phyloP scores from a whole-genome alignment of 2,329 filamentous ascomycete genomes.

The Verruconis gallopava region DNA sequence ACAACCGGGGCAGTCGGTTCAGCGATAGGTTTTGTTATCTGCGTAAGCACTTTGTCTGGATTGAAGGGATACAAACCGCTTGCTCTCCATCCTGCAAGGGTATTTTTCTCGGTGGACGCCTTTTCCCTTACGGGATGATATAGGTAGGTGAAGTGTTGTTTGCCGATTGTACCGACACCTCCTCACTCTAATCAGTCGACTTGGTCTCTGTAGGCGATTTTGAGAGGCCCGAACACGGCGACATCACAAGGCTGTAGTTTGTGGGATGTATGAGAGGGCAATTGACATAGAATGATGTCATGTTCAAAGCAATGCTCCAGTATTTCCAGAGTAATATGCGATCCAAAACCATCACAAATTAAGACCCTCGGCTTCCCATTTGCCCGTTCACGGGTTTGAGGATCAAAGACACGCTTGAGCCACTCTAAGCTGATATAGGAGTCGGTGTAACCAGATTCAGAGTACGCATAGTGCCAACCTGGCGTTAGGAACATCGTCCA shows the following conservation, averaged over 20 bases:
- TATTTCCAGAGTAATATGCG: constrained; percentile 20
- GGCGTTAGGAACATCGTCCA: constrained; percentile 13
- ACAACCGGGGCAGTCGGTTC: not conserved
- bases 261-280: constrained; percentile 5
- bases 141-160: constrained; percentile 1
- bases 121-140: constrained; percentile 1
- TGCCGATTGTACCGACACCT: not conserved
- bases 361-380: constrained; percentile 21
- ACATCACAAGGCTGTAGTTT: constrained; percentile 2
- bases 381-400: constrained; percentile 20
- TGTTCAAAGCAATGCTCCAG: not conserved
- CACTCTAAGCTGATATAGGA: constrained; percentile 22
- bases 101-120: constrained; percentile 2
- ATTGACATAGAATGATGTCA: constrained; percentile 4
- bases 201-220: not conserved
- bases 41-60: not conserved
- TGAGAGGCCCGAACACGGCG: not conserved
- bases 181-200: constrained; percentile 1
- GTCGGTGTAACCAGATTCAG: constrained; percentile 11
- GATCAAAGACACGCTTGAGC: constrained; percentile 25
- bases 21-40: not conserved
- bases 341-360: constrained; percentile 24
- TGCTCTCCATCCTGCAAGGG: not conserved
- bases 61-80: not conserved
- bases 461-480: constrained; percentile 13